Percentiles rank a stretch among this genome's conserved stretches.
Conservation (phyloP, 2,329 filamentous ascomycete species). For the Aspergillus neotritici region DNA sequence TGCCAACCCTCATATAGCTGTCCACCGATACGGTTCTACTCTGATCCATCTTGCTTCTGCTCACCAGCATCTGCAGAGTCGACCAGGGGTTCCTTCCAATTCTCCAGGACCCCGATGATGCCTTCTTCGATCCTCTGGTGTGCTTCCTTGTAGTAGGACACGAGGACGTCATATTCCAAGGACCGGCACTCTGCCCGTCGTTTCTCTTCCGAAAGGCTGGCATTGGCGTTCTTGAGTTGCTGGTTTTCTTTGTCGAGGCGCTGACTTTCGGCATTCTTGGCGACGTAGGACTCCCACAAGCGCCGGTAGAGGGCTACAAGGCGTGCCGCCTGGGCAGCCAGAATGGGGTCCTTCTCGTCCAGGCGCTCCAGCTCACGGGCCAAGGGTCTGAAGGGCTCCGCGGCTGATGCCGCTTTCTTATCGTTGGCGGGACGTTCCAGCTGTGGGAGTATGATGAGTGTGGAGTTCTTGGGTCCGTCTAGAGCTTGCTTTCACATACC, state of each 20-base stretch:
- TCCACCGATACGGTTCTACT: no score
- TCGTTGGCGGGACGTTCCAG: neutral
- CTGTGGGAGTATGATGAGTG: no score
- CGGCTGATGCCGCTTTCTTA: neutral
- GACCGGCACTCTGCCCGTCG: neutral
- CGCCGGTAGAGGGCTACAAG: constrained; percentile 8
- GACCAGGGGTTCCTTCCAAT: no score
- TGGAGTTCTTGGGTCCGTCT: no score
- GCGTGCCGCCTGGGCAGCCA: constrained; percentile 8
- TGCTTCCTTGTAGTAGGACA: no score
- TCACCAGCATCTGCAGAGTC: no score
- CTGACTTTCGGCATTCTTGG: constrained; percentile 4
- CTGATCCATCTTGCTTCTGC: no score
- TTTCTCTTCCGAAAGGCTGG: neutral
- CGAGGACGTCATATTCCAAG: no score
- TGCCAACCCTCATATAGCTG: no score
- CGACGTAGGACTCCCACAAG: constrained; percentile 6
- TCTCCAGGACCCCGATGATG: no score
- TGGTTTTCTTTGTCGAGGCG: constrained; percentile 1
- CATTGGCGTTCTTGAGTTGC: neutral
- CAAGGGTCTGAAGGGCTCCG: constrained; percentile 2
- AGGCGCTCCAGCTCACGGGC: constrained; percentile 5
- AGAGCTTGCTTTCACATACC: no score
- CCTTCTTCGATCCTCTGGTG: no score
- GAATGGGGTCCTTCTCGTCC: constrained; percentile 5